Percentiles rank a stretch among this genome's conserved stretches.
phyloP scores from a whole-genome alignment of 129 eudicot genomes.

The Escallonia herrerae region DNA sequence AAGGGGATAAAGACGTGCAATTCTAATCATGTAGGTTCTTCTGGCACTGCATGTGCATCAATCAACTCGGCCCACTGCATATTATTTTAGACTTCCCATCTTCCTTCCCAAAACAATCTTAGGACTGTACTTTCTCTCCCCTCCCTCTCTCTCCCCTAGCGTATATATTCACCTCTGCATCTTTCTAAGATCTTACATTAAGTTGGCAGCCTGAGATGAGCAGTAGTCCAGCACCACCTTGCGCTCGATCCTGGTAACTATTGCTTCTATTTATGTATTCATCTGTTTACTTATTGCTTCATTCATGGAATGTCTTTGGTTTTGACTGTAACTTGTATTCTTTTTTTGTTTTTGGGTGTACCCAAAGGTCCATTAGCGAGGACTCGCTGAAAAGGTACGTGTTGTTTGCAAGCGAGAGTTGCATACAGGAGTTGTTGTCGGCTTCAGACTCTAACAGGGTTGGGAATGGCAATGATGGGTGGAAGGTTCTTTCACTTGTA shows the following conservation, averaged over 20 bases:
- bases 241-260: slow-evolving; percentile 65
- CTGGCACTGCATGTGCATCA: slow-evolving; percentile 90
- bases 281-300: slow-evolving; percentile 2
- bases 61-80: slow-evolving; percentile 53
- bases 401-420: slow-evolving; percentile 75
- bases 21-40: slow-evolving; percentile 57
- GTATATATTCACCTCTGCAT: slow-evolving; percentile 9
- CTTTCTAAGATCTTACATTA: slow-evolving; percentile 18
- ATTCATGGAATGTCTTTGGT: background rate
- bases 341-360: background rate
- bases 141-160: slow-evolving; percentile 18
- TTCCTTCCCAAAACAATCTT: slow-evolving; percentile 38
- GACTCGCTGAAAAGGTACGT: slow-evolving; percentile 85
- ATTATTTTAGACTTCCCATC: slow-evolving; percentile 35
- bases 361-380: slow-evolving; percentile 75
- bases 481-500: slow-evolving; percentile 67
- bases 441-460: slow-evolving; percentile 65
- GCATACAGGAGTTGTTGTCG: slow-evolving; percentile 81
- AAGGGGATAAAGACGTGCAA: slow-evolving; percentile 33
- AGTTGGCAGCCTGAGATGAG: slow-evolving; percentile 16
- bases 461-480: slow-evolving; percentile 50
- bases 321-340: slow-evolving; percentile 1
- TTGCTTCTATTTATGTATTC: background rate
- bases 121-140: slow-evolving; percentile 41
- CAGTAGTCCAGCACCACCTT: slow-evolving; percentile 47